phyloP scores from a whole-genome alignment of 257 asterid genomes.

The Capsicum chinense region DNA sequence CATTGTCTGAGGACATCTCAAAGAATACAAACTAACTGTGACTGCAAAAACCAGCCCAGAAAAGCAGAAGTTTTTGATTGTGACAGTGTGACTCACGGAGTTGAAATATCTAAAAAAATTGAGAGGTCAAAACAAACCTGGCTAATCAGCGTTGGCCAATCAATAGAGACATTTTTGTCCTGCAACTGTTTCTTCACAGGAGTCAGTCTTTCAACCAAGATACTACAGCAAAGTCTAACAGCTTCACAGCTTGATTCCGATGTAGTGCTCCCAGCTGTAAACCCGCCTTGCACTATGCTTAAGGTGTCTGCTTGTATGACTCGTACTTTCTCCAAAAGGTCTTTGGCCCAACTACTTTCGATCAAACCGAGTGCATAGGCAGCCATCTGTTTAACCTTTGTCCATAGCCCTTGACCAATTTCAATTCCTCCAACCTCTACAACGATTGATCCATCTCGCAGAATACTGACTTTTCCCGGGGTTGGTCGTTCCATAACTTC shows the following conservation, averaged over 20 bases:
- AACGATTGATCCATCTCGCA: constrained; percentile 66
- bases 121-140: constrained; percentile 45
- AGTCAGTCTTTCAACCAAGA: constrained; percentile 59
- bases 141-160: constrained; percentile 59
- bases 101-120: not conserved
- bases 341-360: constrained; percentile 52
- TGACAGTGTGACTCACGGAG: too few species aligned
- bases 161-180: constrained; percentile 56
- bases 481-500: constrained; percentile 44
- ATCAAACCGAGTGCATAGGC: constrained; percentile 63
- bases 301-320: constrained; percentile 74
- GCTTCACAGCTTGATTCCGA: constrained; percentile 87
- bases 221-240: constrained; percentile 62
- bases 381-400: constrained; percentile 71
- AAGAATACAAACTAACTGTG: not conserved
- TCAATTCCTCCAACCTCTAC: constrained; percentile 88
- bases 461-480: constrained; percentile 76
- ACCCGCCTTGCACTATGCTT: constrained; percentile 72
- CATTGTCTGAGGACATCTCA: not conserved
- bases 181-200: constrained; percentile 55
- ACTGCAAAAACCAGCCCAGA: not conserved
- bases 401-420: constrained; percentile 82
- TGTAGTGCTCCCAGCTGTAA: constrained; percentile 76
- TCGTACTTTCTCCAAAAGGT: constrained; percentile 64
- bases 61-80: not conserved